These are phyloP conservation scores for Apiotrichum gamsii DNA, from an alignment of 1,284 basidiomycete species.

Conservation along the genomic window DNA sequence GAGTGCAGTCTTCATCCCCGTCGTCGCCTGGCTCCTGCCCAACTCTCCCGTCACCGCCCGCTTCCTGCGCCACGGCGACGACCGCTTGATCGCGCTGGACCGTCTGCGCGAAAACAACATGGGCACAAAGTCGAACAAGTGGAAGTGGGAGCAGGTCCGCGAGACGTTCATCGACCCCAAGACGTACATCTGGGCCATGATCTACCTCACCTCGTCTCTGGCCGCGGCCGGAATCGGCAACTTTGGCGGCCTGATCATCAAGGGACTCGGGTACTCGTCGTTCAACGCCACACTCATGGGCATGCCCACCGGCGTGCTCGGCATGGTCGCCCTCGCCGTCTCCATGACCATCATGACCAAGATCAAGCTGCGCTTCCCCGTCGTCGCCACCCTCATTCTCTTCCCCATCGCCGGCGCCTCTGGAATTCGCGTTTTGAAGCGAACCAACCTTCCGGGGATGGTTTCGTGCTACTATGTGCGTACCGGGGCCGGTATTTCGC, in stretches of 20 bases:
- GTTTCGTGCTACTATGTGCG: conserved; percentile 25
- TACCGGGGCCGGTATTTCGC: conserved; percentile 31
- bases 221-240: conserved; percentile 38
- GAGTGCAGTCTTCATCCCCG: conserved; percentile 21
- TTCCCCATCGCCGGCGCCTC: conserved; percentile 37
- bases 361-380: conserved; percentile 51
- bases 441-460: conserved; percentile 21
- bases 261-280: conserved; percentile 33
- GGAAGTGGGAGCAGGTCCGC: conserved; percentile 39
- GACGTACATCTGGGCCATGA: conserved; percentile 34
- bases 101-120: conserved; percentile 45
- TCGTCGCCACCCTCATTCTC: conserved; percentile 33
- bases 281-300: too few relatives aligned
- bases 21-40: conserved; percentile 34
- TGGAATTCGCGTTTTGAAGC: conserved; percentile 26
- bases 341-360: conserved; percentile 48
- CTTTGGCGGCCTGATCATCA: conserved; percentile 25
- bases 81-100: conserved; percentile 45
- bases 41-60: conserved; percentile 36
- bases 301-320: too few relatives aligned
- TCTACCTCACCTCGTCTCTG: conserved; percentile 23
- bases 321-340: conserved; percentile 46
- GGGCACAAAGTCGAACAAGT: conserved; percentile 32
- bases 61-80: conserved; percentile 38
- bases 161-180: conserved; percentile 41